Base-by-base conservation (phyloP, 257 asterid species). In the Lavandula angustifolia region DNA sequence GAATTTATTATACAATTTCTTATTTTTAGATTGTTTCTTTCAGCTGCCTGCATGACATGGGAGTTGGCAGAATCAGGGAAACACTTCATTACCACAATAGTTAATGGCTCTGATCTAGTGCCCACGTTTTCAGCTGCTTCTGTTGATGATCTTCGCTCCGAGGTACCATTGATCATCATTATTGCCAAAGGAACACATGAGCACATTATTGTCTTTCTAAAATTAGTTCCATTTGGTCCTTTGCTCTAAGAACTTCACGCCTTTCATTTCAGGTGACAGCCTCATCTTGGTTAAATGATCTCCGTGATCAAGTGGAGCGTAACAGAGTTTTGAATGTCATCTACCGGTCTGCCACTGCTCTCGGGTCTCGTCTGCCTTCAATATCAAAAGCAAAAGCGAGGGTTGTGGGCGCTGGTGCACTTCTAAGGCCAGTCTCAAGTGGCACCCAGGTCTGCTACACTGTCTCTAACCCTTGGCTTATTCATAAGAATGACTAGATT, bases 11-110 rank as follows among this genome's bases (percentile, higher is more conserved):
- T 54, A 6, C 16, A 62, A 50, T 54, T 66, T 64, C 40, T 31
- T 68, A 47, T 62, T 57, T 60, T 7, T 22, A 29, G 16, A 47
- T 18, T 60, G 55, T 60, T 40, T 37, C 38, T 33, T 70, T 43
- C 78, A 89, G 95, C 91, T 75, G 95, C 96, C 66, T 86, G 96
- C 74, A 86, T 89, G 95, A 89, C 95, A 32, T 82, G 85, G 88
- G 96, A 82, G 79, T 76, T 89, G 81, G 96, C 92, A 2, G 96
- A 89, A 67, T 89, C 95, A 9, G 92, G 96, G 59, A 82, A 86
- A 61, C 80, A 84, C 69, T 86, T 86, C 78, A 89, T 89, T 62
- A 81, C 95, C 48, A 82, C 94, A 57, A 75, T 86, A 68, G 78
- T 86, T 61, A 89, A 89, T 67, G 96, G 96, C 71, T 81, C 91